Conservation (phyloP, 2,329 filamentous ascomycete species). For the Phialophora verrucosa region DNA sequence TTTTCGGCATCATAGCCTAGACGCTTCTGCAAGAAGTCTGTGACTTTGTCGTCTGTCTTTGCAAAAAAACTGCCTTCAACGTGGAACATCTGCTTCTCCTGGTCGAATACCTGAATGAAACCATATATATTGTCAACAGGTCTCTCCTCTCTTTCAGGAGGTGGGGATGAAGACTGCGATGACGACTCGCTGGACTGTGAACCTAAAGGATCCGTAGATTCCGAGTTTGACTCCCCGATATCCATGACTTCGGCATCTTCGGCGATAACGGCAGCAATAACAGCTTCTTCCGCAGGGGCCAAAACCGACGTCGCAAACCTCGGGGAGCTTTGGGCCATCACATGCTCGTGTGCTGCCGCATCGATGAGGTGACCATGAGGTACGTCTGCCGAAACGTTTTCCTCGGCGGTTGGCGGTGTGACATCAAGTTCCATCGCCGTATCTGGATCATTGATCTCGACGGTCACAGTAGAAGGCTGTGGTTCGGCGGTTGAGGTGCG, state of each 20-base stretch:
- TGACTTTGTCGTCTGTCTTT: constrained; percentile 49
- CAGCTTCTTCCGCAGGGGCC: constrained; percentile 38
- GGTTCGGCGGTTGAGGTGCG: constrained; percentile 6
- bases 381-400: constrained; percentile 23
- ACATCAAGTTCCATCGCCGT: constrained; percentile 29
- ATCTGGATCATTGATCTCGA: constrained; percentile 26
- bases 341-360: constrained; percentile 26
- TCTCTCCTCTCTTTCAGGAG: constrained; percentile 12
- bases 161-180: constrained; percentile 14
- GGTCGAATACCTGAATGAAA: constrained; percentile 60
- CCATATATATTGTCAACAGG: constrained; percentile 48
- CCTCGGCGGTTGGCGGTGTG: constrained; percentile 27
- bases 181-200: constrained; percentile 19
- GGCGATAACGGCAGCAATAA: constrained; percentile 42
- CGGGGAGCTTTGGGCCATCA: neutral
- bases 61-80: constrained; percentile 52
- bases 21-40: constrained; percentile 48
- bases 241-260: constrained; percentile 27
- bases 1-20: constrained; percentile 48
- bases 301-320: neutral
- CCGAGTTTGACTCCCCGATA: constrained; percentile 17
- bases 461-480: constrained; percentile 9
- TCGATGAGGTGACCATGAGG: constrained; percentile 37
- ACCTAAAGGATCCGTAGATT: constrained; percentile 7
- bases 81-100: constrained; percentile 52